Base-by-base conservation (phyloP, 2,329 filamentous ascomycete genomes). In the Knufia fluminis region DNA sequence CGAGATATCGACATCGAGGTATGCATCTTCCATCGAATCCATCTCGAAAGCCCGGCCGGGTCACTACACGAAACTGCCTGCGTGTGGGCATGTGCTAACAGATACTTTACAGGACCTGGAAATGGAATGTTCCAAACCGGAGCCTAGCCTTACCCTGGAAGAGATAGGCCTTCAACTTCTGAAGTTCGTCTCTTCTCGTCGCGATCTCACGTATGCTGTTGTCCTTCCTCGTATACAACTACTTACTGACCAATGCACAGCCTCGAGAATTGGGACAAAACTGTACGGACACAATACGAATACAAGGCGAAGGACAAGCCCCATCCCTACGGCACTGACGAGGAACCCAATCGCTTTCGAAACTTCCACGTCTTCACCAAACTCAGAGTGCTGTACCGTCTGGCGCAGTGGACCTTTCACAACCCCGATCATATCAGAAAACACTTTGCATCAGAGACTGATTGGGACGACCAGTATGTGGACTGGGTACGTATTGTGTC, bases 1-100 rank as follows among this genome's bases (percentile, higher is more conserved):
- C 84, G 92, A 60, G 85, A 94, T 54, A 76, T 96, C 55, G 88
- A 91, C 62, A 85, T 96, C 56, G 90, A 97, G 72, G 92, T 95
- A 79, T 61, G 71, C 60, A 45, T 14, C 14, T 9, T n/a, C 14
- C 40, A 22, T 38, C 24, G 20, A 14, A 38, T 12, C 26, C 22
- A 31, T 32, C 46, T 22, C n/a, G 10, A 16, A 9, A 19, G 24
- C 16, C 3, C 23, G 17, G 9, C 35, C 4, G 22, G 12, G 8
- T 20, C 10, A 23, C n/a, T 39, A 8, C 6, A 17, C 23, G 41
- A 22, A 44, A 10, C 9, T 28, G 4, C 8, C 7, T 8, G 9
- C n/a, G 16, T 10, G 45, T 52, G 52, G 51, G 47, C 52, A 55
- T 41, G 43, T 16, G 16, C 54, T 59, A 46, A 59, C 41, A n/a